These are phyloP conservation scores for Pontederia crassipes DNA, from an alignment of 176 grass and related monocot genomes.

Conservation along the genomic window DNA sequence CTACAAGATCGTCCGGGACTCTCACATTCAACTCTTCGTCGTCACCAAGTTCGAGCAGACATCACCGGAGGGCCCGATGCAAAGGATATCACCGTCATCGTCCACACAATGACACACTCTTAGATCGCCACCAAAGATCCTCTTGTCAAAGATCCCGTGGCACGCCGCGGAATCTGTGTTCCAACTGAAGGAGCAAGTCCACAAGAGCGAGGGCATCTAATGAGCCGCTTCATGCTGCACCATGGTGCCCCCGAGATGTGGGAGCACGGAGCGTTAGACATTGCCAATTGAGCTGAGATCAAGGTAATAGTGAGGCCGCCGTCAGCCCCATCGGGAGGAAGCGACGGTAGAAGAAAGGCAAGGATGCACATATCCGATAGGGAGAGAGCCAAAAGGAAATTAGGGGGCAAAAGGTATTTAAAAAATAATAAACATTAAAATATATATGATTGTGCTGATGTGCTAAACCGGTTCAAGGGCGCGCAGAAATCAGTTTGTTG, in stretches of 20 bases:
- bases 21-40: neutral
- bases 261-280: constrained; percentile 11
- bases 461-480: too few relatives aligned
- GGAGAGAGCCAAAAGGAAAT: too few relatives aligned
- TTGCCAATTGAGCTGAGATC: constrained; percentile 14
- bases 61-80: neutral
- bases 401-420: too few relatives aligned
- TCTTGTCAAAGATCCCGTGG: neutral
- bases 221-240: constrained; percentile 3
- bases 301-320: constrained; percentile 7
- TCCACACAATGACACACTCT: neutral
- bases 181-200: constrained; percentile 25
- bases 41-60: neutral
- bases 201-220: constrained; percentile 21
- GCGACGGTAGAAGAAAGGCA: neutral
- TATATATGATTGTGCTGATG: too few relatives aligned
- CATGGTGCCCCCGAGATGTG: constrained; percentile 31
- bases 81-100: neutral
- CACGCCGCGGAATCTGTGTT: constrained; percentile 3
- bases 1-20: neutral
- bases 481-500: too few relatives aligned
- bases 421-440: too few relatives aligned
- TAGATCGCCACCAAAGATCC: neutral
- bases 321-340: neutral
- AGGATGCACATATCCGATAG: neutral